Conservation (phyloP, 768 basidiomycete species). For the Lactifluus rugatus region DNA sequence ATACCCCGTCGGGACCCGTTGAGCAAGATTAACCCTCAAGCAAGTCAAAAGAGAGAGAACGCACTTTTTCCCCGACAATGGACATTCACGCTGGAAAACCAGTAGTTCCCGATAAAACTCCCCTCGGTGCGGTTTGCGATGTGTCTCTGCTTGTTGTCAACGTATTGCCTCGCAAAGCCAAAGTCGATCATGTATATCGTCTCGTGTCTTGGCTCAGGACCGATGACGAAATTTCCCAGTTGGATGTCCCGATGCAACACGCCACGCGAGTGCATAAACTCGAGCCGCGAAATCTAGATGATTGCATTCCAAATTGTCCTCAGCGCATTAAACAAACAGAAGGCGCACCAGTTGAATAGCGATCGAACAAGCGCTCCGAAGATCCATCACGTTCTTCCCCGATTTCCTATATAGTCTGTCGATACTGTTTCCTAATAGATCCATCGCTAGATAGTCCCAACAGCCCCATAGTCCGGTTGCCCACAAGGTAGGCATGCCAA, state of each 20-base stretch:
- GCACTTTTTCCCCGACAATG: conserved; percentile 69
- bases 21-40: not conserved
- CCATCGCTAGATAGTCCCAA: conserved; percentile 52
- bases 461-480: conserved; percentile 32
- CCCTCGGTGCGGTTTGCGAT: conserved; percentile 59
- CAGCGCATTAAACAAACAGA: too few relatives aligned
- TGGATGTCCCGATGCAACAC: conserved; percentile 74
- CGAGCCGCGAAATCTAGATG: conserved; percentile 55
- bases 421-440: conserved; percentile 60
- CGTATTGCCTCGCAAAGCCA: conserved; percentile 71
- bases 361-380: conserved; percentile 63
- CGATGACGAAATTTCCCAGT: conserved; percentile 65
- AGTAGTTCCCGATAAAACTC: conserved; percentile 78
- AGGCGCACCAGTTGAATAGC: conserved; percentile 70
- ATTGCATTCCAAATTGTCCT: not conserved
- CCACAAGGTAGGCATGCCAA: conserved; percentile 67
- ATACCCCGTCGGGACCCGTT: not conserved
- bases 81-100: conserved; percentile 71
- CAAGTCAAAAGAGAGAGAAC: conserved; percentile 8
- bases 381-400: conserved; percentile 51
- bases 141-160: conserved; percentile 54
- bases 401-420: conserved; percentile 50
- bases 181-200: conserved; percentile 79
- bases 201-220: conserved; percentile 46
- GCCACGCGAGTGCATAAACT: conserved; percentile 65